Evolutionary conservation across 2,329 filamentous ascomycete genomes (phyloP).

Genomic region (Colletotrichum karsti): DNA sequence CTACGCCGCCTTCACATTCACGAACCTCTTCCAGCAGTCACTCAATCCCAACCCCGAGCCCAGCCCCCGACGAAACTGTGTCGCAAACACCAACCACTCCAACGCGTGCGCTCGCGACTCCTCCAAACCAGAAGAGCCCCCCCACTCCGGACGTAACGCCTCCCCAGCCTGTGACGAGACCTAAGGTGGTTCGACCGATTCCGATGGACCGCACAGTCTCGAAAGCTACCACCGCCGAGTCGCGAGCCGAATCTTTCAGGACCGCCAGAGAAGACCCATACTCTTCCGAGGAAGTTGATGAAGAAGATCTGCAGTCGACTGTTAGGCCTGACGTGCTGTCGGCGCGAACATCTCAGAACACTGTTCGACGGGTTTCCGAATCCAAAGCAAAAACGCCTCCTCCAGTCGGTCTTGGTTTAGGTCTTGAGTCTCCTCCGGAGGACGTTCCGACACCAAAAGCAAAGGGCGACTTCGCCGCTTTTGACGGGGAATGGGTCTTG

Average conservation of each 20-base stretch:
- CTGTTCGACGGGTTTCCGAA: constrained; percentile 48
- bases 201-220: constrained; percentile 58
- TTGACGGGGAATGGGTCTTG: constrained; percentile 67
- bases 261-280: constrained; percentile 74
- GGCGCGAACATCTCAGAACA: constrained; percentile 52
- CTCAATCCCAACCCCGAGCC: constrained; percentile 52
- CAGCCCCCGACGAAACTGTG: constrained; percentile 45
- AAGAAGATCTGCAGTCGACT: constrained; percentile 57
- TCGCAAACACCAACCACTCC: constrained; percentile 48
- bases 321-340: constrained; percentile 49
- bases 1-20: constrained; percentile 71
- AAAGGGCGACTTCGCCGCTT: constrained; percentile 60
- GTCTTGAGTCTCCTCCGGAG: constrained; percentile 35
- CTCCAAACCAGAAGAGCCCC: constrained; percentile 71
- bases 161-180: constrained; percentile 59
- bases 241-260: constrained; percentile 75
- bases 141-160: constrained; percentile 82
- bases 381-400: constrained; percentile 31
- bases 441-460: constrained; percentile 49
- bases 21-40: constrained; percentile 63
- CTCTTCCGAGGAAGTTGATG: constrained; percentile 70
- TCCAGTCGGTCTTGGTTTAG: constrained; percentile 20
- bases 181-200: constrained; percentile 54
- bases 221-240: constrained; percentile 65
- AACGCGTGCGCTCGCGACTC: constrained; percentile 59